Evolutionary conservation across 306 rosid species (phyloP).

Genomic region (Hippophae gyantsensis): DNA sequence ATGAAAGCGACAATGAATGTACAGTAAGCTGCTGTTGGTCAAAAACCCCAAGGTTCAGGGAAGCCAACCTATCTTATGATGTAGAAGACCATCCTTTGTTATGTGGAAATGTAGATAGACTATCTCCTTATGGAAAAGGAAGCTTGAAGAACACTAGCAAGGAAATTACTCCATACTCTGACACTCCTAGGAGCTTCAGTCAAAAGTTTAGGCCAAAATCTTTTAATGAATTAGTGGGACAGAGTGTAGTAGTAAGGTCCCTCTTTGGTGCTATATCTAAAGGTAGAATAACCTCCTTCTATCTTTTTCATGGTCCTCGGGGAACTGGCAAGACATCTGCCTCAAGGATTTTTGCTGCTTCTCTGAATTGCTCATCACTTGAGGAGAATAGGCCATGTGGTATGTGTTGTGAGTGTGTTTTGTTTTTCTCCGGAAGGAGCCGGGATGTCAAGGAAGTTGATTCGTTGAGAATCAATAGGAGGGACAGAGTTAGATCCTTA

Average conservation of each 20-base stretch:
- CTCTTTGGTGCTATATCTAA: constrained; percentile 58
- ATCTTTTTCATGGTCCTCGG: constrained; percentile 74
- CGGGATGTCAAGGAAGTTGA: constrained; percentile 67
- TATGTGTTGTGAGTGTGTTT: constrained; percentile 52
- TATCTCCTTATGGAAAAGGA: constrained; percentile 18
- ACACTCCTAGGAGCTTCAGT: constrained; percentile 54
- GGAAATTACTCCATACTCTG: constrained; percentile 34
- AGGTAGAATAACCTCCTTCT: constrained; percentile 61
- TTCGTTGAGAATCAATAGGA: constrained; percentile 52
- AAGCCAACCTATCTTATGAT: constrained; percentile 26
- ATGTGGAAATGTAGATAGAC: constrained; percentile 29
- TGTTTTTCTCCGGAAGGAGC: constrained; percentile 64
- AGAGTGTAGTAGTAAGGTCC: constrained; percentile 64
- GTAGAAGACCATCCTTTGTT: constrained; percentile 49
- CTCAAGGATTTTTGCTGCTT: constrained; percentile 72
- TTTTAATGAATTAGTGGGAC: constrained; percentile 77
- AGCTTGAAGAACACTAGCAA: constrained; percentile 27
- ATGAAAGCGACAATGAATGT: constrained; percentile 38
- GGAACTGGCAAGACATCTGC: constrained; percentile 90
- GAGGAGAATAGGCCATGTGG: constrained; percentile 65
- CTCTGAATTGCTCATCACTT: constrained; percentile 59
- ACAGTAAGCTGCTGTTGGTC: constrained; percentile 65
- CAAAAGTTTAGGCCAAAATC: constrained; percentile 67
- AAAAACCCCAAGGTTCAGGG: constrained; percentile 57
- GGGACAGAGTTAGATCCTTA: constrained; percentile 55